Evolutionary conservation across 129 eudicot species (phyloP).

Genomic region (Chrysanthemum seticuspe): DNA sequence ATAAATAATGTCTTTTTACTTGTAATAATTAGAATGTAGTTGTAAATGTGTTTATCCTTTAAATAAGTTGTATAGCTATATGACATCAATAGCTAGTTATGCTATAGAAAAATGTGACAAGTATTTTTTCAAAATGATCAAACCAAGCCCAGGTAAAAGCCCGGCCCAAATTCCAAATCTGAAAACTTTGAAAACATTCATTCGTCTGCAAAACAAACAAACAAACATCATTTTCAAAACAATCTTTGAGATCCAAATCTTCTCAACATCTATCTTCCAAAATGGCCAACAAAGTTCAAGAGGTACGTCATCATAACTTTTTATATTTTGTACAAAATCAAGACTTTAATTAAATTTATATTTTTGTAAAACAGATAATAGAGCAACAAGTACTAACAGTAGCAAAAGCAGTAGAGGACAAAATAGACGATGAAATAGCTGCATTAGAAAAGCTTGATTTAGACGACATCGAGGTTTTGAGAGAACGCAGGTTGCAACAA

Average conservation of each 20-base stretch:
- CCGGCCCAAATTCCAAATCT: no score
- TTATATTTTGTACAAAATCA: not conserved
- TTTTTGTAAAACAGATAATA: constrained; percentile 45
- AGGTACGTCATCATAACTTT: constrained; percentile 45
- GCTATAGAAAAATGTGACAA: no score
- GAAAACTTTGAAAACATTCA: no score
- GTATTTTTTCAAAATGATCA: no score
- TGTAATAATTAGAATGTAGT: no score
- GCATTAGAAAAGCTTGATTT: constrained; percentile 74
- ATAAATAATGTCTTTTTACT: no score
- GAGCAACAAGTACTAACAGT: constrained; percentile 87
- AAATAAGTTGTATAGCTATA: no score
- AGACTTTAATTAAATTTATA: not conserved
- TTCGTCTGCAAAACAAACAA: no score
- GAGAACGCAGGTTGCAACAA: constrained; percentile 86
- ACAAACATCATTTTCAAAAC: no score
- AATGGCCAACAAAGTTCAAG: constrained; percentile 73
- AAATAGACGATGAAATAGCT: constrained; percentile 86
- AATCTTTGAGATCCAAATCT: not conserved
- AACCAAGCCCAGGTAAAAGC: no score
- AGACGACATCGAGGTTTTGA: constrained; percentile 81
- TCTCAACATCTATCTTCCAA: not conserved
- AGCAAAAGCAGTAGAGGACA: constrained; percentile 89
- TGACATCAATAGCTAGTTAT: no score
- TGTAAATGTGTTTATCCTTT: no score